phyloP scores from a whole-genome alignment of 495 filamentous ascomycete genomes.

The Cenococcum geophilum region DNA sequence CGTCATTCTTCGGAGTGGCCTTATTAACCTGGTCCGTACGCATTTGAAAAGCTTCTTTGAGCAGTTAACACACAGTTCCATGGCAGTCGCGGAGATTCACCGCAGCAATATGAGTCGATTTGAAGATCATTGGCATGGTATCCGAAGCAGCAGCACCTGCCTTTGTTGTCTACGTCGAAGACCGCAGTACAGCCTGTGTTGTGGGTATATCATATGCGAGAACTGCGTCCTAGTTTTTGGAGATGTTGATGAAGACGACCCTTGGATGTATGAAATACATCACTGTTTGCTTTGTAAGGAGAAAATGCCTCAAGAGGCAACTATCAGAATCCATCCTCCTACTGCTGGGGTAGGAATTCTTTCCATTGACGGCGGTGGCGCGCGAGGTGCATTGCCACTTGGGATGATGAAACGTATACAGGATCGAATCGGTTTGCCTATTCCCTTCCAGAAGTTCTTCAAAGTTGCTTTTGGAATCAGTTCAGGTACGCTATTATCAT shows the following conservation, averaged over 20 bases:
- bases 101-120: not conserved
- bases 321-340: constrained; percentile 2
- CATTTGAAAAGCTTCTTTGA: not conserved
- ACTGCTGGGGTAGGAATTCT: constrained; percentile 9
- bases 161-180: not conserved
- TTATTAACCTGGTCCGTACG: constrained; percentile 4
- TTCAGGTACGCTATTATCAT: not conserved
- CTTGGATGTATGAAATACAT: not conserved
- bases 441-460: constrained; percentile 3
- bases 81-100: not conserved
- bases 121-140: not conserved
- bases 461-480: constrained; percentile 9
- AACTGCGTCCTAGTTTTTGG: constrained; percentile 5
- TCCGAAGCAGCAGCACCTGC: constrained; percentile 4
- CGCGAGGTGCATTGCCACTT: not conserved
- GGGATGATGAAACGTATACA: not conserved
- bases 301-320: not conserved
- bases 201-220: constrained; percentile 2
- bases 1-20: constrained; percentile 1
- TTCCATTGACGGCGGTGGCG: constrained; percentile 3
- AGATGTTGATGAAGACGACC: not conserved
- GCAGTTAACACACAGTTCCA: not conserved
- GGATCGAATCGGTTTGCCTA: not conserved
- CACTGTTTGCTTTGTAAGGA: constrained; percentile 4
- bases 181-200: constrained; percentile 6